Base-by-base conservation (phyloP, 2,329 filamentous ascomycete genomes). In the Pseudogymnoascus sp. region DNA sequence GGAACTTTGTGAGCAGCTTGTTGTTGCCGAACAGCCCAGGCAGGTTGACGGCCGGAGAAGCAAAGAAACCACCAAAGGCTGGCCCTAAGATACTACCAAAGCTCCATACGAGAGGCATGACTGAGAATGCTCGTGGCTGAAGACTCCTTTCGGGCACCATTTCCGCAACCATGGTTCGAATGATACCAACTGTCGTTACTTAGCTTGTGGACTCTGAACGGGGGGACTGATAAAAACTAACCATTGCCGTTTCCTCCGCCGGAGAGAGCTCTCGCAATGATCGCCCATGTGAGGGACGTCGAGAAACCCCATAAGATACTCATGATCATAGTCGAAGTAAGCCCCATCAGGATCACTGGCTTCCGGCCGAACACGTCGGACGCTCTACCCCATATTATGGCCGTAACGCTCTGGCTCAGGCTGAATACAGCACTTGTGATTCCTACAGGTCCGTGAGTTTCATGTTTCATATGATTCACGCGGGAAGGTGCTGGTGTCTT, bases 51-150 rank as follows among this genome's bases (percentile, higher is more conserved):
- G 86, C 84, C 0, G 92, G 92, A 61, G 90, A 86, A 7, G 91
- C 90, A 62, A 97, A 83, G 63, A 90, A 85, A 3, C 92, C 92
- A 26, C 92, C 92, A 68, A 97, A 88, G 3, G 84, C 86, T 1
- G 92, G 92, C 0, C 92, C 92, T 65, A 96, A 88, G 35, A 96
- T 90, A 34, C 85, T 88, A 0, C 92, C 92, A 58, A 96, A 76
- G 9, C 86, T 91, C 88, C 90, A 97, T 52, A 88, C 89, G 13
- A 97, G 75, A 3, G 92, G 92, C 92, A 97, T 96, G 48, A 97
- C 79, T 64, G 87, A 91, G 72, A 97, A 97, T 0, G 94, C 94
- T 58, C 84, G 79, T 0, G 92, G 92, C 69, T 96, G 92, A 5
- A 96, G 77, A 69, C 91, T 88, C 71, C 82, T 90, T 71, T 94